Percentiles rank a stretch among this genome's conserved stretches.
Conservation (phyloP, 2,329 filamentous ascomycete genomes). For the Trichocomaceae sp. region DNA sequence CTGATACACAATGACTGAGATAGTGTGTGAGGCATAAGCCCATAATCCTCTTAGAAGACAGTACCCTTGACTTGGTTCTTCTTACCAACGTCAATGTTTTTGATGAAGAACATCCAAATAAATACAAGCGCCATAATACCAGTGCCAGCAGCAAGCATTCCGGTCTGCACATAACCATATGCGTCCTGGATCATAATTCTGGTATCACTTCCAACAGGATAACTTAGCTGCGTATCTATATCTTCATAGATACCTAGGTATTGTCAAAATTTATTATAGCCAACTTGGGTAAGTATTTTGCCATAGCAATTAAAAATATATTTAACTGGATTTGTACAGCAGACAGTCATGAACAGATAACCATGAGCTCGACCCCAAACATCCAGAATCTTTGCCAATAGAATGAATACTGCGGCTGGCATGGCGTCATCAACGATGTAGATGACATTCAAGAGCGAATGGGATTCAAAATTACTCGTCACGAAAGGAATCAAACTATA, state of each 20-base stretch:
- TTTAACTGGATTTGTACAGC: conserved; percentile 39
- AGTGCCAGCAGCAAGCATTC: conserved; percentile 34
- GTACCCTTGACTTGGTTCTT: conserved; percentile 44
- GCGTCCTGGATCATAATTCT: conserved; percentile 41
- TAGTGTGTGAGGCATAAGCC: too few relatives aligned
- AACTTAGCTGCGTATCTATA: conserved; percentile 20
- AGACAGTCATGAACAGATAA: conserved; percentile 40
- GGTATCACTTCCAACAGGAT: conserved; percentile 35
- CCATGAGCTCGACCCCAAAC: conserved; percentile 55
- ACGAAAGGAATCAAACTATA: conserved; percentile 35
- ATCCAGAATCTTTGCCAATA: conserved; percentile 55
- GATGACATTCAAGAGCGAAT: conserved; percentile 48
- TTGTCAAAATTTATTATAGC: too few relatives aligned
- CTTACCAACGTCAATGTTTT: conserved; percentile 43
- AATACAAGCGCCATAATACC: conserved; percentile 17
- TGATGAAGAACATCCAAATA: conserved; percentile 40
- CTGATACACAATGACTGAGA: too few relatives aligned
- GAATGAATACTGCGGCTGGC: conserved; percentile 50
- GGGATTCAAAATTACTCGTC: conserved; percentile 44
- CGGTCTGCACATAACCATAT: conserved; percentile 43
- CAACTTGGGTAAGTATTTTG: too few relatives aligned
- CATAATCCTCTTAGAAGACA: conserved; percentile 40
- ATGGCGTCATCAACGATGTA: conserved; percentile 49
- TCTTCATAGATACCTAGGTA: background rate
- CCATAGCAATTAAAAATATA: conserved; percentile 42